phyloP scores from a whole-genome alignment of 805 yeast species.

The Cyberlindnera americana region DNA sequence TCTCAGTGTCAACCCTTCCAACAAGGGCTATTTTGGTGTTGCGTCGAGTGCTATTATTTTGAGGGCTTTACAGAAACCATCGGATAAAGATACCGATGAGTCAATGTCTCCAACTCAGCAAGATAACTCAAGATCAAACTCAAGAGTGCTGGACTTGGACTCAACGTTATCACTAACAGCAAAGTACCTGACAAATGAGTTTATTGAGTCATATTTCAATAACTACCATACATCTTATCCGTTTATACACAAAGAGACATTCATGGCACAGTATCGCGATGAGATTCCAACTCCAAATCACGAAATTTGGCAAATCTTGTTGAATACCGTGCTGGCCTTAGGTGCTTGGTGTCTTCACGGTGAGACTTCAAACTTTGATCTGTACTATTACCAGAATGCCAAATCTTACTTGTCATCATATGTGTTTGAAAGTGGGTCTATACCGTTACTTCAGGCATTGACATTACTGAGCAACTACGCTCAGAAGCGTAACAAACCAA shows the following conservation, averaged over 20 bases:
- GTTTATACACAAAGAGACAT: constrained; percentile 51
- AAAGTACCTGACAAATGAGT: constrained; percentile 31
- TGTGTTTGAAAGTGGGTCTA: constrained; percentile 58
- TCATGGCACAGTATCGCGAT: constrained; percentile 43
- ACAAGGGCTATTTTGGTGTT: constrained; percentile 63
- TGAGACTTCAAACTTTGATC: constrained; percentile 47
- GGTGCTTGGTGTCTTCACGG: constrained; percentile 68
- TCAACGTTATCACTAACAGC: constrained; percentile 28
- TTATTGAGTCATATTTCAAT: constrained; percentile 49
- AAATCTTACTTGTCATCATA: constrained; percentile 40
- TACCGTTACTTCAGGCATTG: constrained; percentile 50
- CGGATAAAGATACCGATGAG: constrained; percentile 23
- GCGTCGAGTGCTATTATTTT: constrained; percentile 58
- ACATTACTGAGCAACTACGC: constrained; percentile 56
- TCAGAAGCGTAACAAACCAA: constrained; percentile 62
- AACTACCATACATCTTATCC: constrained; percentile 63
- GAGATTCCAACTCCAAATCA: constrained; percentile 39
- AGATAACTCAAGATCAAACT: constrained; percentile 26
- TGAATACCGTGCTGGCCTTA: constrained; percentile 57
- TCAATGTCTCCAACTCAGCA: constrained; percentile 17
- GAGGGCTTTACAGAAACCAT: constrained; percentile 40
- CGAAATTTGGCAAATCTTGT: constrained; percentile 49
- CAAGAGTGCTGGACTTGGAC: constrained; percentile 24
- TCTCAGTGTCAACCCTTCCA: constrained; percentile 43
- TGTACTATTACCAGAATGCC: constrained; percentile 54